Evolutionary conservation across 2,329 filamentous ascomycete species (phyloP).

Genomic region (Beauveria caledonica): DNA sequence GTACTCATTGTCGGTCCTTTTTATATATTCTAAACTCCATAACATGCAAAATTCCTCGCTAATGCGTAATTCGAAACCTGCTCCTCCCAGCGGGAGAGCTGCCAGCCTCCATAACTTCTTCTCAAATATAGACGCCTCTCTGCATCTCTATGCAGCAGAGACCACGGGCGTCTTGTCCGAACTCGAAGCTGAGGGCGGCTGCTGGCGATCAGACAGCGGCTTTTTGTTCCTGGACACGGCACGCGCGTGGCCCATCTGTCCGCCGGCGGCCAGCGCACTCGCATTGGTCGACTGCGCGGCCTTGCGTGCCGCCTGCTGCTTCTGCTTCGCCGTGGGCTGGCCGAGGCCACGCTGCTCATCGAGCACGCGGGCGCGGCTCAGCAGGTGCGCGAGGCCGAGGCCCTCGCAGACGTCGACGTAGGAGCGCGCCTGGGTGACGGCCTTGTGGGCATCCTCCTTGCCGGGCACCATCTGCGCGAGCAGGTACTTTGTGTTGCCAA

Average conservation of each 20-base stretch:
- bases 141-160: slow-evolving; percentile 12
- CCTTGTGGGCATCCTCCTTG: slow-evolving; percentile 55
- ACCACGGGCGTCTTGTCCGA: slow-evolving; percentile 12
- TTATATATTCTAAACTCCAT: slow-evolving; percentile 5
- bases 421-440: slow-evolving; percentile 57
- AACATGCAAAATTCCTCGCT: slow-evolving; percentile 2
- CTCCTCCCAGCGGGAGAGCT: background rate
- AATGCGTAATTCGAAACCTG: background rate
- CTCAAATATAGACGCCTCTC: background rate
- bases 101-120: background rate
- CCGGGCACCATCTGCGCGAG: slow-evolving; percentile 80
- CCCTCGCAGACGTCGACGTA: slow-evolving; percentile 62
- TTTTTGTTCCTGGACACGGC: slow-evolving; percentile 25
- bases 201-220: slow-evolving; percentile 23
- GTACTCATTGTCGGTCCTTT: background rate
- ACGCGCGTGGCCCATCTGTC: slow-evolving; percentile 34
- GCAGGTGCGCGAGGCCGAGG: slow-evolving; percentile 56
- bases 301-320: slow-evolving; percentile 25
- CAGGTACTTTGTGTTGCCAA: slow-evolving; percentile 88
- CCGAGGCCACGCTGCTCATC: slow-evolving; percentile 57
- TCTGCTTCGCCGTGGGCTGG: slow-evolving; percentile 29
- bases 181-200: background rate
- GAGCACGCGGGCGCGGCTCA: slow-evolving; percentile 53
- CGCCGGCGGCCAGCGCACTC: slow-evolving; percentile 40
- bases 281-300: slow-evolving; percentile 22